phyloP scores from a whole-genome alignment of 495 filamentous ascomycete genomes.

The Tirmania nivea region DNA sequence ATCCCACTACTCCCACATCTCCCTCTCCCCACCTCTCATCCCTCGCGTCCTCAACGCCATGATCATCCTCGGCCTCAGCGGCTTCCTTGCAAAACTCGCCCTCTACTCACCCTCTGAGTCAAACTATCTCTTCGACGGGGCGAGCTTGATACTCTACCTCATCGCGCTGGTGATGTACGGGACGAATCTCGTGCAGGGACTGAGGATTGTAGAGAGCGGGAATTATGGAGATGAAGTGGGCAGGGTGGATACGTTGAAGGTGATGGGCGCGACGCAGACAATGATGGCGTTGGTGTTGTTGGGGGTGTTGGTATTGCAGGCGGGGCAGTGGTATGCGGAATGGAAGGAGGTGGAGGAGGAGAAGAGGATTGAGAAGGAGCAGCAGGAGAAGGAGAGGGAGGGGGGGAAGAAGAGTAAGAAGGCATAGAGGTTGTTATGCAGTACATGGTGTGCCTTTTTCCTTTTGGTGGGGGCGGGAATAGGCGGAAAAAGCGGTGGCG shows the following conservation, averaged over 20 bases:
- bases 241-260: constrained; percentile 68
- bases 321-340: constrained; percentile 97
- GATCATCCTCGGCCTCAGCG: constrained; percentile 65
- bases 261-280: constrained; percentile 86
- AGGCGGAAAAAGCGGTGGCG: no score
- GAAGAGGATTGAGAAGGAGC: constrained; percentile 36
- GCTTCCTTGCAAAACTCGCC: constrained; percentile 55
- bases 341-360: constrained; percentile 69
- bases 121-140: constrained; percentile 93
- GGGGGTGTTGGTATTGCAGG: constrained; percentile 80
- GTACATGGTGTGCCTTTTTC: no score
- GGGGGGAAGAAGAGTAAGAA: constrained; percentile 21
- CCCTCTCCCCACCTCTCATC: constrained; percentile 74
- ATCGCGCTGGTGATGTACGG: constrained; percentile 79
- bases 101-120: constrained; percentile 78
- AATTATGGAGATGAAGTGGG: constrained; percentile 33
- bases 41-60: constrained; percentile 82
- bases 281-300: constrained; percentile 80
- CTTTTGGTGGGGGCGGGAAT: no score
- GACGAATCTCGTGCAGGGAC: constrained; percentile 83
- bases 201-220: constrained; percentile 44
- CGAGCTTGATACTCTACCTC: constrained; percentile 73
- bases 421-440: constrained; percentile 16
- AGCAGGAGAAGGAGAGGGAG: constrained; percentile 24
- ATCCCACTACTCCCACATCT: constrained; percentile 63